A percentile compares a stretch with the other conserved stretches of the same genome.
phyloP scores from a whole-genome alignment of 139 green algal genomes.

The Zygnema cylindricum region DNA sequence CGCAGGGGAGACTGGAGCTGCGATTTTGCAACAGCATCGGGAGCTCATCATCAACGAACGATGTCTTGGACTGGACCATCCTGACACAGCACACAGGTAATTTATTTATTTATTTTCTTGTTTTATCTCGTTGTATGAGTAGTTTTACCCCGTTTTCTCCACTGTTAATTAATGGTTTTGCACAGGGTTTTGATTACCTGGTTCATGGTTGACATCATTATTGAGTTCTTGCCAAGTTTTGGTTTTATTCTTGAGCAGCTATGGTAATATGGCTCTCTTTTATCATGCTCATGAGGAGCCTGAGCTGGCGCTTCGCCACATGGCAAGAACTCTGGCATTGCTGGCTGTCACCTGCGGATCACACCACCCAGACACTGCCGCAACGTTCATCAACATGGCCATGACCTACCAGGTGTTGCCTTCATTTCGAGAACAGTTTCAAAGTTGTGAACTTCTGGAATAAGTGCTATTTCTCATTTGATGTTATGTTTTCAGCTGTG shows the following conservation, averaged over 20 bases:
- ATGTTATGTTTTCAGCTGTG: background rate
- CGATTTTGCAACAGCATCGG: constrained; percentile 60
- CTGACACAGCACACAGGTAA: constrained; percentile 62
- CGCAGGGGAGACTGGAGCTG: constrained; percentile 51
- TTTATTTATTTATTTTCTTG: background rate
- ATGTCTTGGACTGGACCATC: constrained; percentile 63
- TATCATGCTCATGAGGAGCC: constrained; percentile 57
- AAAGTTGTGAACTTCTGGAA: too few relatives aligned
- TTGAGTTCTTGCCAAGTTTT: too few relatives aligned
- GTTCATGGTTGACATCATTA: constrained; percentile 1
- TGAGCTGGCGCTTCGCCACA: constrained; percentile 52
- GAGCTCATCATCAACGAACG: constrained; percentile 68
- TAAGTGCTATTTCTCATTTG: constrained; percentile 6
- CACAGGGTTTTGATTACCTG: background rate
- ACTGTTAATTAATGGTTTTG: constrained; percentile 3
- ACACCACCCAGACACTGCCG: constrained; percentile 59
- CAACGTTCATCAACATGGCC: constrained; percentile 68
- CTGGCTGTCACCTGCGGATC: constrained; percentile 41
- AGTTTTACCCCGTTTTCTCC: background rate
- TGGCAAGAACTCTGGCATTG: constrained; percentile 55
- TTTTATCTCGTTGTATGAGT: background rate
- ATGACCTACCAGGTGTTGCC: constrained; percentile 63
- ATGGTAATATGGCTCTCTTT: constrained; percentile 68
- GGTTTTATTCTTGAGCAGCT: too few relatives aligned
- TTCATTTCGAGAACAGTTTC: background rate